Evolutionary conservation across 176 grass and related monocot genomes (phyloP).

Genomic region (Oryza meyeriana): DNA sequence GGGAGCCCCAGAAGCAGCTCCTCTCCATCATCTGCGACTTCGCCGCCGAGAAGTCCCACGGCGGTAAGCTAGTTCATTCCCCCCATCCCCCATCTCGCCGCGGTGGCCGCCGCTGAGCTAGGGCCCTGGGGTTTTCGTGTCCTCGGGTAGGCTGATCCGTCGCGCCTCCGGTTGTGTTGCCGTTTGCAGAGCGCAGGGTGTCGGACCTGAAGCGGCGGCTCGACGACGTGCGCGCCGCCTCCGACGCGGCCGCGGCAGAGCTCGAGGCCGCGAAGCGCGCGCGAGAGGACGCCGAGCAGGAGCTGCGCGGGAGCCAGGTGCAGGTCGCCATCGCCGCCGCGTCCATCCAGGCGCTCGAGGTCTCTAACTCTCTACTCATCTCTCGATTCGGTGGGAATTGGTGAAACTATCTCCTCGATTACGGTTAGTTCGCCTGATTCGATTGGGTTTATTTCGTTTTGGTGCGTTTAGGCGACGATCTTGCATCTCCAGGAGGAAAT

Average conservation of each 20-base stretch:
- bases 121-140: neutral
- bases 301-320: conserved; percentile 52
- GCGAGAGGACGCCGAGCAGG: conserved; percentile 53
- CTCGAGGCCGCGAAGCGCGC: conserved; percentile 55
- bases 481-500: conserved; percentile 57
- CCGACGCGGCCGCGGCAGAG: conserved; percentile 43
- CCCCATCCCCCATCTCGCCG: too few species aligned
- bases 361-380: neutral
- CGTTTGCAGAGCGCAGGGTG: conserved; percentile 53
- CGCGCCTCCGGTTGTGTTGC: neutral
- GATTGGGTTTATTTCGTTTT: neutral
- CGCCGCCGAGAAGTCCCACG: conserved; percentile 65
- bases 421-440: neutral
- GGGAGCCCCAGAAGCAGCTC: conserved; percentile 66
- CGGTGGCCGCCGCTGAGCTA: neutral
- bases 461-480: conserved; percentile 49
- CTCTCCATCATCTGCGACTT: conserved; percentile 76
- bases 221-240: conserved; percentile 25
- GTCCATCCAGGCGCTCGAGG: conserved; percentile 54
- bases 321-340: conserved; percentile 52
- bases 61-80: conserved; percentile 31
- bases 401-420: neutral
- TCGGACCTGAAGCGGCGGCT: conserved; percentile 61
- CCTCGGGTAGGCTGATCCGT: neutral
- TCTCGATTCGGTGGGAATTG: neutral